Evolutionary conservation across 768 basidiomycete genomes (phyloP), one percentile per base, ranked within the genome.

Genomic region (Lanmaoa pseudosensibilis): DNA sequence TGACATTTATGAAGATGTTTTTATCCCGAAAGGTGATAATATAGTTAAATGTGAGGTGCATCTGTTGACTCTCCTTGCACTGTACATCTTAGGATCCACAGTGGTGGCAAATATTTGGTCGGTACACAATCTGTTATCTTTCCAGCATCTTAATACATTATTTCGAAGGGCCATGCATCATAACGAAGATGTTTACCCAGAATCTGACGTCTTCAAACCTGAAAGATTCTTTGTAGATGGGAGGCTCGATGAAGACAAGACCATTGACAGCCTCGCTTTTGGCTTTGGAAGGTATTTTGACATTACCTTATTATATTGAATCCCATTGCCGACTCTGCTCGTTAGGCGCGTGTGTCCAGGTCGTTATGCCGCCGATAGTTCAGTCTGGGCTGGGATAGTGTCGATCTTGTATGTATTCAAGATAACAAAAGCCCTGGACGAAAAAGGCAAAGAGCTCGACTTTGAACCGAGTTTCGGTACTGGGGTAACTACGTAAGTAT

Each of bases 261-360:
- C 41, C 10, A 25, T 23, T 3, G 37, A 57, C 15, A 54, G 44
- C 13, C n/a, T 56, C 16, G 39, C 33, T 43, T 69, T 58, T 48
- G 62, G 66, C 27, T 70, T 69, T 39, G 67, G 69, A 21, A 66
- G 65, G 68, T 65, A 54, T 45, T 13, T 38, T 33, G 10, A 5
- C 15, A 2, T 39, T 18, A 16, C 5, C 9, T 33, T 39, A n/a
- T 11, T 21, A 18, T 8, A 1, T 27, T 7, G 3, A 13, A 21
- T 5, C 3, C 23, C 7, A 16, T 44, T 30, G 3, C 52, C 21
- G 9, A 62, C 19, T 12, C 37, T 37, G 43, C 9, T 52, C 12
- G 11, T 30, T 47, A 70, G 68, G 38, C 60, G 69, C 4, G 36
- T 64, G 16, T 76, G 74, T 50, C 70, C 74, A 18, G 75, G 76